Conservation (phyloP, 176 grass and related monocot species). For the Aegilops sharonensis region DNA sequence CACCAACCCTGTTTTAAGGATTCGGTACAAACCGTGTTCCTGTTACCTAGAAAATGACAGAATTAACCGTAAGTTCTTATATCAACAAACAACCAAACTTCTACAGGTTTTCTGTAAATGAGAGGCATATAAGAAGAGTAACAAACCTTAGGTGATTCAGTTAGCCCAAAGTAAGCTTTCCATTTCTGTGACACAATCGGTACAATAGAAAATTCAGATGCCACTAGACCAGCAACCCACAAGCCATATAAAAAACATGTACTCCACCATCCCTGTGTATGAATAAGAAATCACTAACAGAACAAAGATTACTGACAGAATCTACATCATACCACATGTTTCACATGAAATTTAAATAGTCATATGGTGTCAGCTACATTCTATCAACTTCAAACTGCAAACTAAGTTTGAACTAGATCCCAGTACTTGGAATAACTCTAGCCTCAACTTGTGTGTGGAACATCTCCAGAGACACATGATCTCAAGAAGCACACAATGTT, state of each 20-base stretch:
- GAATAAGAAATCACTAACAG: background rate
- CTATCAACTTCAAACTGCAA: background rate
- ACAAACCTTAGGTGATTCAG: slow-evolving; percentile 60
- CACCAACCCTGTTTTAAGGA: too few species aligned
- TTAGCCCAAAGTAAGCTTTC: slow-evolving; percentile 77
- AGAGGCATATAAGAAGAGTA: background rate
- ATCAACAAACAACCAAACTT: background rate
- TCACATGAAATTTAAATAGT: slow-evolving; percentile 13
- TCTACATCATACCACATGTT: background rate
- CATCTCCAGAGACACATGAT: too few species aligned
- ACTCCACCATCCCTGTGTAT: slow-evolving; percentile 74
- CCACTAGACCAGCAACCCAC: slow-evolving; percentile 82
- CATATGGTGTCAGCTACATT: background rate
- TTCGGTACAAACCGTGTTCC: too few species aligned
- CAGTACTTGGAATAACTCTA: too few species aligned
- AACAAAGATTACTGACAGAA: background rate
- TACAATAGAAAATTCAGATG: slow-evolving; percentile 82
- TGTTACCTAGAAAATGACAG: too few species aligned
- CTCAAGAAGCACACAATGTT: too few species aligned
- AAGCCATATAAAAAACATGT: slow-evolving; percentile 94
- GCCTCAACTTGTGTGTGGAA: too few species aligned
- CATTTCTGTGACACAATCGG: slow-evolving; percentile 64
- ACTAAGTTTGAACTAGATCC: too few species aligned
- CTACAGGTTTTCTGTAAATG: background rate
- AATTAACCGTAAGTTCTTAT: background rate